phyloP scores from a whole-genome alignment of 495 filamentous ascomycete species.

The Usnea hakonensis region DNA sequence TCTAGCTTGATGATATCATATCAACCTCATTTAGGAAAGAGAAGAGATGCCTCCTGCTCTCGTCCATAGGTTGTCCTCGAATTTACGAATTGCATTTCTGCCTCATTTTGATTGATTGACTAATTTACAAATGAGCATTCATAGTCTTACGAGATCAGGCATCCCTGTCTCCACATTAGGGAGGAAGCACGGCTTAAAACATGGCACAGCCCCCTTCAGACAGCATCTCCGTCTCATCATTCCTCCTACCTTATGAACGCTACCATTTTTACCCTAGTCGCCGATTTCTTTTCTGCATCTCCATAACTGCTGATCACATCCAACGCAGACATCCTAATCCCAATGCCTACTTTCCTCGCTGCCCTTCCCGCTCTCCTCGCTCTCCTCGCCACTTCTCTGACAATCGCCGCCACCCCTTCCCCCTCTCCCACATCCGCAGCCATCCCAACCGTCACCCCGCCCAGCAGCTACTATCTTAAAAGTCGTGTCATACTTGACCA shows the following conservation, averaged over 20 bases:
- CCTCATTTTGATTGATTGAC: neutral
- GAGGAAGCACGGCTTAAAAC: no score
- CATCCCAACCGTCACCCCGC: slow-evolving; percentile 21
- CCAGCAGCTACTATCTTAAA: slow-evolving; percentile 38
- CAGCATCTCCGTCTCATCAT: no score
- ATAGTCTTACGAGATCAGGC: neutral
- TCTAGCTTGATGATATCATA: neutral
- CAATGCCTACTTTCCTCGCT: neutral
- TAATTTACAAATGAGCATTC: neutral
- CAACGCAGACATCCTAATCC: neutral
- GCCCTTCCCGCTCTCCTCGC: neutral
- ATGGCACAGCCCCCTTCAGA: no score
- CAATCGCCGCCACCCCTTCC: neutral
- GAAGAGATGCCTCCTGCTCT: neutral
- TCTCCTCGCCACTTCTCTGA: neutral
- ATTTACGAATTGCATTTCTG: neutral
- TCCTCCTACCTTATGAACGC: no score
- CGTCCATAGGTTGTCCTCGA: neutral
- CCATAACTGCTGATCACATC: neutral
- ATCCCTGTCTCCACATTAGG: no score
- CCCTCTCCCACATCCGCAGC: neutral
- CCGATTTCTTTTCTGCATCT: neutral
- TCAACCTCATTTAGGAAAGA: neutral
- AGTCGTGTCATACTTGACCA: slow-evolving; percentile 25
- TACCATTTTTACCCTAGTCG: no score